Conservation (phyloP, 225 moss, liverwort and hornwort species). For the Ulota crispa region DNA sequence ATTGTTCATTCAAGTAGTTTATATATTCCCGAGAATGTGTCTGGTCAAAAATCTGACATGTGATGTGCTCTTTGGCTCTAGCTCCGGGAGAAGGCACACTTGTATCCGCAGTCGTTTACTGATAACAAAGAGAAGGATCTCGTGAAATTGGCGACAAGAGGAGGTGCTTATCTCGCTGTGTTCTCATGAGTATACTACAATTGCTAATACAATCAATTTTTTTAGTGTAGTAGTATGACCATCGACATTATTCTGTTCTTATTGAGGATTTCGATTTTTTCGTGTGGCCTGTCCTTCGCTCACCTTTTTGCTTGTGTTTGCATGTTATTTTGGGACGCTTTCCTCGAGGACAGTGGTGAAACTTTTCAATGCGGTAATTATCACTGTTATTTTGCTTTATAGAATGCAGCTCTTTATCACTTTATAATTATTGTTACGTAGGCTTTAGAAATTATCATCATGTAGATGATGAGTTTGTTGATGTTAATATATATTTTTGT, state of each 20-base stretch:
- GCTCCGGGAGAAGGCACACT: conserved; percentile 78
- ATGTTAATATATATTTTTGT: background rate
- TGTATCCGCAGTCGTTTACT: conserved; percentile 63
- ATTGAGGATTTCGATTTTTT: background rate
- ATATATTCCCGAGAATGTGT: background rate
- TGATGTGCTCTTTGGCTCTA: conserved; percentile 15
- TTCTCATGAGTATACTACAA: background rate
- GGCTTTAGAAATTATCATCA: background rate
- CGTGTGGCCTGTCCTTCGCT: conserved; percentile 12
- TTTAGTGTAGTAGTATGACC: background rate
- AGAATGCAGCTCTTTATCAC: background rate
- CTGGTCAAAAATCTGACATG: background rate
- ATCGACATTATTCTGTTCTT: background rate
- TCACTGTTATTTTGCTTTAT: conserved; percentile 2
- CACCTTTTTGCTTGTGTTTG: conserved; percentile 9
- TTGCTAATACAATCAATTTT: background rate
- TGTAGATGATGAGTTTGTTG: background rate
- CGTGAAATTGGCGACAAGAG: conserved; percentile 85
- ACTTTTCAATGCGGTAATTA: conserved; percentile 83
- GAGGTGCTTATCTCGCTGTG: conserved; percentile 49
- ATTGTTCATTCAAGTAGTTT: no score
- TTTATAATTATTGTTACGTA: background rate
- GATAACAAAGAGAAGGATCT: conserved; percentile 83
- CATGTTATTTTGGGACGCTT: conserved; percentile 18
- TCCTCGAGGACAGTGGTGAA: conserved; percentile 68